Conservation (phyloP, 257 asterid genomes). For the Rauvolfia tetraphylla region DNA sequence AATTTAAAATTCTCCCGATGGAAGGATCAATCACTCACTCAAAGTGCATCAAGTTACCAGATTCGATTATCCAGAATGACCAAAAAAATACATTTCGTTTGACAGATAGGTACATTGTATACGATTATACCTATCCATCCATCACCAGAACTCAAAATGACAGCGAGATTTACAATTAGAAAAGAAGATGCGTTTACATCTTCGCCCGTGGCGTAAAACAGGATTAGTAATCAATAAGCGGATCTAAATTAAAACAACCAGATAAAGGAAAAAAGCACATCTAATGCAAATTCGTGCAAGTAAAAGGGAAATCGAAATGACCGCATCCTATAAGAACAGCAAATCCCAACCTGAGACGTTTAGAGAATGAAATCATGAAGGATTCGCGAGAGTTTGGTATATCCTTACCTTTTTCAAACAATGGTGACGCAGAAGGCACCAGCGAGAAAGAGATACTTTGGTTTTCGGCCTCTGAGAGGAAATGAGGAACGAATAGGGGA, state of each 20-base stretch:
- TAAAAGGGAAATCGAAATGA: background rate
- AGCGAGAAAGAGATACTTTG: background rate
- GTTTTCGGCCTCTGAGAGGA: background rate
- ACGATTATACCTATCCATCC: background rate
- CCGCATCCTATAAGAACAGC: background rate
- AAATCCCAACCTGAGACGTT: conserved; percentile 2
- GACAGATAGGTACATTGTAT: background rate
- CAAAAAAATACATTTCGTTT: background rate
- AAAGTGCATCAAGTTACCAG: background rate
- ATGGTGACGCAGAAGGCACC: conserved; percentile 7
- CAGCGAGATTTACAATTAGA: background rate
- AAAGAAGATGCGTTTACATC: background rate
- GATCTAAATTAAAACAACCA: conserved; percentile 15
- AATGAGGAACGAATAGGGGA: background rate
- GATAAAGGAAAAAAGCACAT: background rate
- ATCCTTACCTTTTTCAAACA: conserved; percentile 7
- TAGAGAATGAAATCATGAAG: conserved; percentile 2
- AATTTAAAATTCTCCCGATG: background rate
- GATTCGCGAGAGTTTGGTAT: background rate
- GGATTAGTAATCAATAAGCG: background rate
- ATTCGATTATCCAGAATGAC: background rate
- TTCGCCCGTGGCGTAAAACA: background rate
- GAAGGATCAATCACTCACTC: background rate
- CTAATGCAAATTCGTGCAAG: conserved; percentile 3
- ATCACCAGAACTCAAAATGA: background rate